Evolutionary conservation across 148 eudicot genomes (phyloP), one percentile per base, ranked within the genome.

Genomic region (Chenopodium berlandieri): DNA sequence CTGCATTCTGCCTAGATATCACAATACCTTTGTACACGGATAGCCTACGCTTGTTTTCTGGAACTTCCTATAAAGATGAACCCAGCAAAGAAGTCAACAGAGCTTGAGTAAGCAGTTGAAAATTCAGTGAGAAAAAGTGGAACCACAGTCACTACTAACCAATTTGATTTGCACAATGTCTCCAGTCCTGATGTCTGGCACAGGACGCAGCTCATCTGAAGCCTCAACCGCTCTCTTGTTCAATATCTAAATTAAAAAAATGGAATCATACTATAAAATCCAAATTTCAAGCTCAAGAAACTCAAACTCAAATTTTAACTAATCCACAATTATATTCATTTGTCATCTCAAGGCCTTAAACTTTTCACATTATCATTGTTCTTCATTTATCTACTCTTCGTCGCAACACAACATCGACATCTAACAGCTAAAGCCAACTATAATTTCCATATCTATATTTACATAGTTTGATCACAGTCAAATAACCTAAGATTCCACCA

Each of bases 1-100:
- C 99, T 54, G 99, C 99, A 91, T 95, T 95, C 84, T 95, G 99
- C 82, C 85, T 92, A 3, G 94, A 90, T 17, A 95, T 92, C 32
- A 95, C 90, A 76, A 95, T 95, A 71, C 98, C 98, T 86, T 95
- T 95, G 86, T 95, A 95, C 9, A 95, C 50, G 50, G 99, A 89
- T 75, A 93, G 81, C 81, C 97, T 87, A 22, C 92, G 88, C 85
- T 76, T 92, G 71, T 88, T 91, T 84, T 91, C 94, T 22, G 94
- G 94, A 75, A 93, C 92, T 91, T 91, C 91, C 99, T 95, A 81
- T 62, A 34, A 46, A 67, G 71, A 60, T 40, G 37, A 80, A 78
- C 10, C 71, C 86, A 87, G 6, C 37, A 77, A 80, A 70, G 37
- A 75, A 20, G 10, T 52, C 46, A 71, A 75, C 50, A 73, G 56